phyloP scores from a whole-genome alignment of 176 grass and related monocot genomes.

The Melocanna baccifera region DNA sequence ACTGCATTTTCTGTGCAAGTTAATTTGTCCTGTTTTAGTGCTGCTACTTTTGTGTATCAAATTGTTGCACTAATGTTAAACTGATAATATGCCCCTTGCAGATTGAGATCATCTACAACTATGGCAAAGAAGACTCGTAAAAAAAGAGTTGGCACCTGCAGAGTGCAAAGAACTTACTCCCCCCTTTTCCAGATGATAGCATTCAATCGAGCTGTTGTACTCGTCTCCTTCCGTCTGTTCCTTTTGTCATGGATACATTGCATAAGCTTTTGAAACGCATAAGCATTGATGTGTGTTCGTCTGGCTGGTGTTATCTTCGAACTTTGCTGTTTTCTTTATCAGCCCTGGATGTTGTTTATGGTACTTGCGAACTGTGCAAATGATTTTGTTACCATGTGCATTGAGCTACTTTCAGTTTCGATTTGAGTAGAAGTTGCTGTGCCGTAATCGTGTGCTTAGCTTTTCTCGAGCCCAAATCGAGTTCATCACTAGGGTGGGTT shows the following conservation, averaged over 20 bases:
- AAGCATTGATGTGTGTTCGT: not conserved
- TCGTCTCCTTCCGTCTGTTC: not conserved
- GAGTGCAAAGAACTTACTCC: constrained; percentile 15
- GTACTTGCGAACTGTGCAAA: not conserved
- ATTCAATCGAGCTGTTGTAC: constrained; percentile 31
- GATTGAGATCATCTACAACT: constrained; percentile 92
- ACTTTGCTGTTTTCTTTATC: not conserved
- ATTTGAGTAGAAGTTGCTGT: too few species aligned
- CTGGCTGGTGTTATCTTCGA: too few species aligned
- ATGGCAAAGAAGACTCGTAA: constrained; percentile 75
- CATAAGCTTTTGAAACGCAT: not conserved
- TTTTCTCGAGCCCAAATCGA: too few species aligned
- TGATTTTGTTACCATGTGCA: not conserved
- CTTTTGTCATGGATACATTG: constrained; percentile 17
- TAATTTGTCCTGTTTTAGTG: not conserved
- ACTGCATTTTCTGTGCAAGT: not conserved
- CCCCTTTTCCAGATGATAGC: constrained; percentile 18
- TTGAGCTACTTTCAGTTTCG: not conserved
- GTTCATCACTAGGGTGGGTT: too few species aligned
- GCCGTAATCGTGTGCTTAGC: too few species aligned
- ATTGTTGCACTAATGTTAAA: not conserved
- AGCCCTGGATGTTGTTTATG: not conserved
- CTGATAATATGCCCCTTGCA: constrained; percentile 24
- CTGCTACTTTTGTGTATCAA: not conserved
- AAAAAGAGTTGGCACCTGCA: constrained; percentile 10